Evolutionary conservation across 805 yeast species (phyloP), one percentile per base, ranked within the genome.

Genomic region (Candida nitratophila): DNA sequence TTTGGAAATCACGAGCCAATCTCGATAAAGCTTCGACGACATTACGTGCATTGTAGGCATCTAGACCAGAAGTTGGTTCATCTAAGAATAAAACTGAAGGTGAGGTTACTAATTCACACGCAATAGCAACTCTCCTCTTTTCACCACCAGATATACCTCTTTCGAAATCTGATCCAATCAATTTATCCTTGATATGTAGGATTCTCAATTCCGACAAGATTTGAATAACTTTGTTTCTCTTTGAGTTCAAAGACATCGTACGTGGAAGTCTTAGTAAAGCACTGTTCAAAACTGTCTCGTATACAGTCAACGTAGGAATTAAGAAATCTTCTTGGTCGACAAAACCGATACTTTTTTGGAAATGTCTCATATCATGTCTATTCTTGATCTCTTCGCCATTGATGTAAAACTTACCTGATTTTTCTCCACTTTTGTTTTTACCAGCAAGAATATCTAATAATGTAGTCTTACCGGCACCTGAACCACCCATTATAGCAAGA

Each of bases 391-490:
- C 50, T 47, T 76, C 75, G 2, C 98, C 98, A 61, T 93, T 93
- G 20, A 89, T 77, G 52, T 71, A 77, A 12, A 91, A 76, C 2
- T 67, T 58, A n/a, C 96, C 97, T 1, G 68, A 52, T 10, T 79
- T 73, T 1, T 51, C 49, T 2, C 99, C 99, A 30, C 81, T 73
- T 57, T 91, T 93, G 57, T 81, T 77, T 59, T 91, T 93, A 39
- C 83, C 85, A 0, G 98, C 98, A 44, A 93, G 68, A 47, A 93
- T 89, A 58, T 93, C 99, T 42, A 93, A 68, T 37, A 93, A 66
- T 0, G 99, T 91, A 1, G 99, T 91, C 60, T 93, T 93, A 42
- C 99, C 99, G 14, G 99, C 98, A 41, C 99, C 99, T 0, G 97
- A 90, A 1, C 97, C 97, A 37, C 99, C 99, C 96, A 93, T 87